phyloP scores from a whole-genome alignment of 345 rosid genomes.

The Cardiospermum halicacabum region DNA sequence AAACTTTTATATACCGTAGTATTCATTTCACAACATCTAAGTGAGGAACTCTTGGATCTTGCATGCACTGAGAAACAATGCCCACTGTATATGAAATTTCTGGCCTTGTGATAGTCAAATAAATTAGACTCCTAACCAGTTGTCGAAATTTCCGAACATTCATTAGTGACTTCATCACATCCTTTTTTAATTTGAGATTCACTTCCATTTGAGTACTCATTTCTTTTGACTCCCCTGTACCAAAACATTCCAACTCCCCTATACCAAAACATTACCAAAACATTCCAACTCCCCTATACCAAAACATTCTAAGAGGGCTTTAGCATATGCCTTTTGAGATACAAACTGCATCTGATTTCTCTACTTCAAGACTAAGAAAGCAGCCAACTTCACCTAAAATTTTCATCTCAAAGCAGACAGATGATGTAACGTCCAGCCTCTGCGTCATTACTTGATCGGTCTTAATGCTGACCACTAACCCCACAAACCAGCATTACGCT shows the following conservation, averaged over 20 bases:
- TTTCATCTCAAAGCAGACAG: slow-evolving; percentile 11
- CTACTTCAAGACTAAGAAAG: slow-evolving; percentile 14
- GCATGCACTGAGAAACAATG: background rate
- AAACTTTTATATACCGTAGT: background rate
- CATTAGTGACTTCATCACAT: background rate
- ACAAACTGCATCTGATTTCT: slow-evolving; percentile 8
- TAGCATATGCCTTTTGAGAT: too few relatives aligned
- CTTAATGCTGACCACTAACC: too few relatives aligned
- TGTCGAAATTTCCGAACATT: background rate
- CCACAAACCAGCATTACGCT: too few relatives aligned
- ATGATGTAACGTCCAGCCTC: too few relatives aligned
- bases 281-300: background rate
- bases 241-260: background rate
- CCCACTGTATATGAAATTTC: background rate
- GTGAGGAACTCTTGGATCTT: too few relatives aligned
- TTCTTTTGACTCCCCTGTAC: background rate
- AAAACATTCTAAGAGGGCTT: slow-evolving; percentile 5
- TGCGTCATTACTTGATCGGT: too few relatives aligned
- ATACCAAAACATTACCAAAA: slow-evolving; percentile 1
- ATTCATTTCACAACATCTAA: background rate
- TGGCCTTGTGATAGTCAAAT: slow-evolving; percentile 16
- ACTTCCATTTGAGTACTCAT: slow-evolving; percentile 13
- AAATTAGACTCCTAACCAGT: slow-evolving; percentile 8
- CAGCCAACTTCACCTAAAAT: slow-evolving; percentile 4
- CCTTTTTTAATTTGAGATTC: too few relatives aligned